A percentile compares a stretch with the other conserved stretches of the same genome.
Conservation (phyloP, 495 filamentous ascomycete genomes). For the Aspergillus avenaceus region DNA sequence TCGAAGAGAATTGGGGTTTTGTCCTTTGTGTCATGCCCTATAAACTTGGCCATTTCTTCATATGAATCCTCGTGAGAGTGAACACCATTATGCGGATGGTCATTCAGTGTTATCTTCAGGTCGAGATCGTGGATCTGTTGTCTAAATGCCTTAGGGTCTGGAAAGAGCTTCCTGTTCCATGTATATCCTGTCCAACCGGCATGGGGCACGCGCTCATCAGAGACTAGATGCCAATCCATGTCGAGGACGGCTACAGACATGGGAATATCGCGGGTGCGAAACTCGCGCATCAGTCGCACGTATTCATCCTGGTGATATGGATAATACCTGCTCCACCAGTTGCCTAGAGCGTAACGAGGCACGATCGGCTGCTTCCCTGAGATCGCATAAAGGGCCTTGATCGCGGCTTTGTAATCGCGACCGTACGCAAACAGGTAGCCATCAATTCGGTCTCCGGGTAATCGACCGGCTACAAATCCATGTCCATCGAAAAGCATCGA, state of each 20-base stretch:
- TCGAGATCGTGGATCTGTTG: conserved; percentile 37
- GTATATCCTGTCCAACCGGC: conserved; percentile 59
- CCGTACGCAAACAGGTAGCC: conserved; percentile 57
- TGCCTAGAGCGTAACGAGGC: conserved; percentile 54
- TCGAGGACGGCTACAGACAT: conserved; percentile 53
- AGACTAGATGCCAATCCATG: conserved; percentile 60
- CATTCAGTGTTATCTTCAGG: conserved; percentile 49
- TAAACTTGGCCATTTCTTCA: conserved; percentile 42
- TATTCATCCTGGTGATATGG: conserved; percentile 48
- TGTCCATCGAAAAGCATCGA: conserved; percentile 53
- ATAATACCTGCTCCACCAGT: conserved; percentile 62
- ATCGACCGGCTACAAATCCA: conserved; percentile 42
- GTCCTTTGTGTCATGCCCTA: conserved; percentile 39
- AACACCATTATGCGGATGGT: conserved; percentile 54
- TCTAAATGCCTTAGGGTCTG: conserved; percentile 43
- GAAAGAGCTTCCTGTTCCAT: conserved; percentile 55
- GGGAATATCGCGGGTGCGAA: conserved; percentile 43
- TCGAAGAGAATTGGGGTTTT: conserved; percentile 52
- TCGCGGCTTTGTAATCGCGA: conserved; percentile 48
- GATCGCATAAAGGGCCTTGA: conserved; percentile 51
- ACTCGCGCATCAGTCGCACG: conserved; percentile 46
- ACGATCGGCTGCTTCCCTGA: conserved; percentile 53
- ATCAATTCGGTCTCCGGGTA: conserved; percentile 40
- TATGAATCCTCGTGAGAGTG: conserved; percentile 50
- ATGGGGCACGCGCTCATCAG: conserved; percentile 29